Evolutionary conservation across 352 stramenopile genomes (phyloP).

Genomic region (Phytophthora multivora): DNA sequence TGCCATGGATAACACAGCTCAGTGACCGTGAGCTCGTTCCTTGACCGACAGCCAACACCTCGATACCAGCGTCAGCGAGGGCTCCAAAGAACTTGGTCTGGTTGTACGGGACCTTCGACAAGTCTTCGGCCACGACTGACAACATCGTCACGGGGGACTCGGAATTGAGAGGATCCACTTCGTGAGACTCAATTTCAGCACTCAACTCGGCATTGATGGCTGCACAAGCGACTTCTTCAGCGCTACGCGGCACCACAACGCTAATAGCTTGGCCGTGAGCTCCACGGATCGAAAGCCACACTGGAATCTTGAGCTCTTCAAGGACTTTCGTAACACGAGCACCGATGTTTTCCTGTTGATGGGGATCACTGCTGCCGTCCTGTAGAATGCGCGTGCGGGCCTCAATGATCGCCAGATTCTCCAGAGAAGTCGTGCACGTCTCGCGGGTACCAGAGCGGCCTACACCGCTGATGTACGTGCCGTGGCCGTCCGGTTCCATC

Average conservation of each 20-base stretch:
- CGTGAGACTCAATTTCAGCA: constrained; percentile 63
- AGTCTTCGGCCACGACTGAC: constrained; percentile 80
- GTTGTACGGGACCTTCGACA: constrained; percentile 73
- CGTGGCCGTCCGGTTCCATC: constrained; percentile 78
- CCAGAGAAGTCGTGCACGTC: constrained; percentile 84
- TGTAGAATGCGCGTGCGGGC: constrained; percentile 81
- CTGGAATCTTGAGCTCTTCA: constrained; percentile 62
- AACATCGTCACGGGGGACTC: constrained; percentile 83
- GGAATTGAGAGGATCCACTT: constrained; percentile 74
- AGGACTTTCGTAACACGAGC: constrained; percentile 76
- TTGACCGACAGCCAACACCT: constrained; percentile 77
- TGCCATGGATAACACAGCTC: constrained; percentile 73
- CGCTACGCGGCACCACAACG: constrained; percentile 62
- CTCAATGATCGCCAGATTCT: constrained; percentile 83
- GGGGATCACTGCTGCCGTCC: constrained; percentile 52
- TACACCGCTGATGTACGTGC: constrained; percentile 80
- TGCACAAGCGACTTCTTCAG: constrained; percentile 36
- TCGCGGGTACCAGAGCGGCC: constrained; percentile 59
- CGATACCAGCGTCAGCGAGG: constrained; percentile 65
- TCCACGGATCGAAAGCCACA: constrained; percentile 83
- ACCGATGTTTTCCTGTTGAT: constrained; percentile 71
- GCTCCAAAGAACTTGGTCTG: constrained; percentile 83
- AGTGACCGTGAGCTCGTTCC: constrained; percentile 80
- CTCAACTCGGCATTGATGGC: constrained; percentile 66
- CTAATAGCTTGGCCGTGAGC: constrained; percentile 84